Evolutionary conservation across 2,329 filamentous ascomycete genomes (phyloP), one percentile per base, ranked within the genome.

Genomic region (Verticillium dahliae): DNA sequence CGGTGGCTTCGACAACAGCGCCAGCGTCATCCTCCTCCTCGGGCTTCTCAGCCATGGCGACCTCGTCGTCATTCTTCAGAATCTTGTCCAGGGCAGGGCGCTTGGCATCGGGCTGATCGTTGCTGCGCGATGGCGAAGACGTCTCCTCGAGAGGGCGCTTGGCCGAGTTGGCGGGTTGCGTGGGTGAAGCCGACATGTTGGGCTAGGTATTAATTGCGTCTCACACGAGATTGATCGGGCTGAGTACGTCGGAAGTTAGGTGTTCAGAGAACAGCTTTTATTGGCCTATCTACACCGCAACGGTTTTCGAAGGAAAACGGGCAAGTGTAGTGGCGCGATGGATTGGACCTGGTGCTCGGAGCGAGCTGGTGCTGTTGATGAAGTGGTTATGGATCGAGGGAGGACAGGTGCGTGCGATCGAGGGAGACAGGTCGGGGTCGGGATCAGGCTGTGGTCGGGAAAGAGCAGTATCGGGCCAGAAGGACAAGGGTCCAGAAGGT

Each of bases 61-160:
- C 70, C 64, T 84, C 81, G 61, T 85, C 81, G 33, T 84, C 87
- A 61, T 85, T 88, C 75, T 90, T 92, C 69, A 90, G 83, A 68
- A 92, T 83, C 81, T 98, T 99, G 79, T 98, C 94, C 65, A 99
- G 86, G 45, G 95, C 95, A 57, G 92, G 95, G 68, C 95, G 91
- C 81, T 99, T 99, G 65, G 95, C 95, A 69, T 99, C 95, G 60
- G 96, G 95, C 74, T 97, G 93, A 71, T 98, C 95, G 73, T 86
- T 92, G 45, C 90, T 89, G 65, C 90, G 90, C 37, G 92, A 96
- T 39, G 95, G 95, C 10, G 95, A 99, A 18, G 95, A 98, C 11
- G 94, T 90, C 73, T 98, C 95, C 82, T 99, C 95, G 67, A 99
- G 87, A 64, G 95, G 95, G 72, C 95, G 92, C 85, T 99, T 99